These are phyloP conservation scores for Aspergillus heteromorphus DNA, from an alignment of 495 filamentous ascomycete species.

Conservation along the genomic window DNA sequence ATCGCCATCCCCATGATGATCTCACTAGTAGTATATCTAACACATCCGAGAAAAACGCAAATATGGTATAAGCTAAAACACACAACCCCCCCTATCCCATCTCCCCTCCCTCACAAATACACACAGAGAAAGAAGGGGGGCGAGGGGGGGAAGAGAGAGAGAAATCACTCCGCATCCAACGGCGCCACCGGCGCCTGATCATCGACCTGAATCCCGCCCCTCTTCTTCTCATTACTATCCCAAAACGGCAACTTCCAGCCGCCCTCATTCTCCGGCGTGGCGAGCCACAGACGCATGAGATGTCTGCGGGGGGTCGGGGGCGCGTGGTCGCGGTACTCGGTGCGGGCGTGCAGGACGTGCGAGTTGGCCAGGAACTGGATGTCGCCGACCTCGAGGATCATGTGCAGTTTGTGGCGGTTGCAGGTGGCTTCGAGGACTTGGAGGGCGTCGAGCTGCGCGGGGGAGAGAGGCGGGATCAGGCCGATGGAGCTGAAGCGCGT, in stretches of 20 bases:
- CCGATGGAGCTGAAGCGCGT: conserved; percentile 60
- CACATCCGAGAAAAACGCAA: too few species aligned
- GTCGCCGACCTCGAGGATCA: conserved; percentile 74
- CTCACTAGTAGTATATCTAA: too few species aligned
- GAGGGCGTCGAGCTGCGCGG: conserved; percentile 58
- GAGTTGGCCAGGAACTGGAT: conserved; percentile 71
- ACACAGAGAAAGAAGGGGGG: too few species aligned
- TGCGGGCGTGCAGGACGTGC: conserved; percentile 66
- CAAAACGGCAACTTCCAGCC: conserved; percentile 82
- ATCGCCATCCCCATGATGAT: too few species aligned
- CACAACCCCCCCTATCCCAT: neutral
- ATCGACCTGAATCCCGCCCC: conserved; percentile 83
- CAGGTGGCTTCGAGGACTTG: conserved; percentile 64
- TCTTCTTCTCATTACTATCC: conserved; percentile 76
- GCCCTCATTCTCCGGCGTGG: conserved; percentile 72
- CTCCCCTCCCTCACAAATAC: too few species aligned
- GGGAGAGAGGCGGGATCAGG: conserved; percentile 60
- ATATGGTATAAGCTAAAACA: conserved; percentile 6
- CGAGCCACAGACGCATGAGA: conserved; percentile 82
- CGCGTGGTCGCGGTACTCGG: conserved; percentile 60
- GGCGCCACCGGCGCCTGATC: conserved; percentile 63
- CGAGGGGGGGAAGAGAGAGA: too few species aligned
- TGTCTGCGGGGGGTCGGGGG: conserved; percentile 60
- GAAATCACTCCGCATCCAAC: conserved; percentile 64
- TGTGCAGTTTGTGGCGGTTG: conserved; percentile 60